Conservation (phyloP, 169 alveolate species). For the Besnoitia besnoiti region DNA sequence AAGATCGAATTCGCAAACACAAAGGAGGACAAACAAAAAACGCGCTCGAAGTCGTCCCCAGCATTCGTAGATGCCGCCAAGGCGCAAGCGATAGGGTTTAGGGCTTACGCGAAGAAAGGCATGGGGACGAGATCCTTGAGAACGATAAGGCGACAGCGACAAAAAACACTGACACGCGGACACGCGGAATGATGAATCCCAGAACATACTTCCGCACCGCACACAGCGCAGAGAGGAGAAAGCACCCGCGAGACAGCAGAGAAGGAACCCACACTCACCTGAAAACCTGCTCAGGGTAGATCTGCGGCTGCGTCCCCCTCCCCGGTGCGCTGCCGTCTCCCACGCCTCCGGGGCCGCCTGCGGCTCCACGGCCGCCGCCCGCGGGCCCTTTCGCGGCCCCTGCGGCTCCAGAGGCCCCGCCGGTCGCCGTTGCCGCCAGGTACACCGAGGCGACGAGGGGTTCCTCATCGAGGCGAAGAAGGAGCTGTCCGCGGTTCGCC, state of each 20-base stretch:
- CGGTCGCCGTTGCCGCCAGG: not conserved
- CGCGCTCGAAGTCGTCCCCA: too few species aligned
- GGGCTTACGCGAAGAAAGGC: not conserved
- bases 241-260: not conserved
- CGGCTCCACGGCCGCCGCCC: not conserved
- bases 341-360: not conserved
- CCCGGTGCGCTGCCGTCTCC: not conserved
- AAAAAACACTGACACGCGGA: too few species aligned
- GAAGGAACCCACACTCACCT: constrained; percentile 5
- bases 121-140: too few species aligned
- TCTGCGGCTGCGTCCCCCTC: not conserved
- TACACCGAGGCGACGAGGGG: constrained; percentile 20
- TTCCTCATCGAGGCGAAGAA: constrained; percentile 18
- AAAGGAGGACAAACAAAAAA: not conserved
- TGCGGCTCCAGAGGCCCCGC: not conserved
- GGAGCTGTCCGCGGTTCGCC: constrained; percentile 12
- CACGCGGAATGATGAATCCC: too few species aligned
- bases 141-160: not conserved
- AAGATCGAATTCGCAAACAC: not conserved
- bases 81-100: not conserved
- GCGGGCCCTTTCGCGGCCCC: not conserved
- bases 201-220: too few species aligned
- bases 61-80: too few species aligned
- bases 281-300: constrained; percentile 45
- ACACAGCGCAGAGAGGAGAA: not conserved